Conservation (phyloP, 169 alveolate genomes). For the Plasmodium cynomolgi region DNA sequence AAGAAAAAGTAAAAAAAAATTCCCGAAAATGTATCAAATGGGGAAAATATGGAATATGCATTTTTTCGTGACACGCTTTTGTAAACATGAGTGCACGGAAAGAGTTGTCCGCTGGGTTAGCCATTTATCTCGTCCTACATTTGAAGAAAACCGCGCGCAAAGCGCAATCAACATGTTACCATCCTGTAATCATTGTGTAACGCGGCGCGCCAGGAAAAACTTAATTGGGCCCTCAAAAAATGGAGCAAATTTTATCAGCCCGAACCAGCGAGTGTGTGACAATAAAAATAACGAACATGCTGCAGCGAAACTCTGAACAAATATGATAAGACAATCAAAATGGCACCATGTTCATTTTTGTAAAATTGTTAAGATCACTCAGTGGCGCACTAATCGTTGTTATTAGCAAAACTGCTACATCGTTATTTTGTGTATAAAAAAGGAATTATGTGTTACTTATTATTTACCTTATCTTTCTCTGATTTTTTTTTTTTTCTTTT, state of each 20-base stretch:
- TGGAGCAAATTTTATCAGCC: background rate
- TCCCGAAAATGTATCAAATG: background rate
- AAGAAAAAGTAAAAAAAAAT: background rate
- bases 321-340: background rate
- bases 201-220: background rate
- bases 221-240: background rate
- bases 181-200: background rate
- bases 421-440: constrained; percentile 4
- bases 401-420: background rate
- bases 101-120: background rate
- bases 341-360: background rate
- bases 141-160: background rate
- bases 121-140: constrained; percentile 1
- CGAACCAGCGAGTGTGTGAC: background rate
- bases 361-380: background rate
- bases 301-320: background rate
- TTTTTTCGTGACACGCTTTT: background rate
- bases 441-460: background rate
- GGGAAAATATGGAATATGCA: background rate
- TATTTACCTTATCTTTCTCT: background rate
- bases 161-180: background rate
- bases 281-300: background rate
- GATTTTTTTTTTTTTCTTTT: constrained; percentile 13
- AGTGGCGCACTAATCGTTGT: background rate
- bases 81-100: background rate